Conservation (phyloP, 2,329 filamentous ascomycete genomes). For the Magnaporthiopsis poae region DNA sequence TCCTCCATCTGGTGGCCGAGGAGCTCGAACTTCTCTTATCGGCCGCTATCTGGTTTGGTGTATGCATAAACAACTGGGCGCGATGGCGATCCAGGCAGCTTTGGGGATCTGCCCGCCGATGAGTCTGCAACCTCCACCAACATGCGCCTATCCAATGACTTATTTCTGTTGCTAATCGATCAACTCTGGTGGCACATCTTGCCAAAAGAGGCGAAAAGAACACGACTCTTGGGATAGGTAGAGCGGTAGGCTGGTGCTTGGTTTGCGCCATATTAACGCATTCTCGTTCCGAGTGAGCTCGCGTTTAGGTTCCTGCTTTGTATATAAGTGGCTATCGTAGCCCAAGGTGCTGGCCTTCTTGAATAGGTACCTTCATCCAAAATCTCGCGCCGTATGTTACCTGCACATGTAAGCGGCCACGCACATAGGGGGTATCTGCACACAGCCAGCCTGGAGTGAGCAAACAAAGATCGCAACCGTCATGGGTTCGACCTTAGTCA, state of each 20-base stretch:
- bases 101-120: not conserved
- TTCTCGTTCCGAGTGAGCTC: not conserved
- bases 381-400: not conserved
- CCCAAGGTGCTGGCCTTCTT: not conserved
- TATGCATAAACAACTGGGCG: too few relatives aligned
- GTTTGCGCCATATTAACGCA: not conserved
- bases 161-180: not conserved
- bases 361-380: not conserved
- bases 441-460: not conserved
- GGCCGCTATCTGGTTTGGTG: too few relatives aligned
- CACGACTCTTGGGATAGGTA: not conserved
- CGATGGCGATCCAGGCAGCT: too few relatives aligned
- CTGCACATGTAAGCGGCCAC: too few relatives aligned
- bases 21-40: not conserved
- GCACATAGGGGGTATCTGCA: not conserved
- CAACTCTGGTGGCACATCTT: not conserved
- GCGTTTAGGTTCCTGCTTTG: not conserved
- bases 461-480: not conserved
- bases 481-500: not conserved
- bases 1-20: not conserved
- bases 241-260: too few relatives aligned
- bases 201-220: not conserved
- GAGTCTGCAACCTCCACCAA: not conserved
- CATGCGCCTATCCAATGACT: not conserved
- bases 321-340: not conserved